Conservation (phyloP, 306 rosid genomes). For the Cucumis cinereus region DNA sequence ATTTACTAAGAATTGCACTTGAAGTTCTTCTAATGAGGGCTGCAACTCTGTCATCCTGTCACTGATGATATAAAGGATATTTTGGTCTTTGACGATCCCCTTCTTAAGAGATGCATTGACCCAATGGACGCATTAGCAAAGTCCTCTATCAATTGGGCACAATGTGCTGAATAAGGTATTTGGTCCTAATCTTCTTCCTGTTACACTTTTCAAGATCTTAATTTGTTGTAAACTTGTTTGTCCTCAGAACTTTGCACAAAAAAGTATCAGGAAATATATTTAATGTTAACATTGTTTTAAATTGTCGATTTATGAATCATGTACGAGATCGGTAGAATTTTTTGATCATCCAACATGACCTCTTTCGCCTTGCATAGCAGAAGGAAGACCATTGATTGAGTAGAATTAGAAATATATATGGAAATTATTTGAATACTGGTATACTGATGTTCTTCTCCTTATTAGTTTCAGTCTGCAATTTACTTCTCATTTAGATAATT, state of each 20-base stretch:
- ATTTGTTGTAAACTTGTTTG: neutral
- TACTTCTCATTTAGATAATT: neutral
- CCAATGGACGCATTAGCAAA: slow-evolving; percentile 34
- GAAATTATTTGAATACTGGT: neutral
- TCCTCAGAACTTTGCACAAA: neutral
- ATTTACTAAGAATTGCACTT: slow-evolving; percentile 57
- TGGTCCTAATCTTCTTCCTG: neutral
- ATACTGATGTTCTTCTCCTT: neutral
- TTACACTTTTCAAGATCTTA: neutral
- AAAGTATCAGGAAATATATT: neutral
- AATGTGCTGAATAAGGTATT: slow-evolving; percentile 12
- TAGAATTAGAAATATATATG: neutral
- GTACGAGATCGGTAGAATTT: neutral
- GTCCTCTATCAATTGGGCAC: slow-evolving; percentile 33
- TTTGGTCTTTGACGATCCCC: slow-evolving; percentile 46
- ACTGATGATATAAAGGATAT: slow-evolving; percentile 47
- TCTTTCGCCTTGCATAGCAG: neutral
- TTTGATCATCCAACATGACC: neutral
- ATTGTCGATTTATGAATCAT: neutral
- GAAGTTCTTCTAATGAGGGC: slow-evolving; percentile 72
- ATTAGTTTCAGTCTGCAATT: neutral
- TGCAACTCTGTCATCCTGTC: slow-evolving; percentile 46
- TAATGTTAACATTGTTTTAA: neutral
- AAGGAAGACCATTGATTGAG: neutral
- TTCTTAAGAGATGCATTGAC: slow-evolving; percentile 30